Conservation (phyloP, 2,329 filamentous ascomycete genomes). For the Didymella segeticola region DNA sequence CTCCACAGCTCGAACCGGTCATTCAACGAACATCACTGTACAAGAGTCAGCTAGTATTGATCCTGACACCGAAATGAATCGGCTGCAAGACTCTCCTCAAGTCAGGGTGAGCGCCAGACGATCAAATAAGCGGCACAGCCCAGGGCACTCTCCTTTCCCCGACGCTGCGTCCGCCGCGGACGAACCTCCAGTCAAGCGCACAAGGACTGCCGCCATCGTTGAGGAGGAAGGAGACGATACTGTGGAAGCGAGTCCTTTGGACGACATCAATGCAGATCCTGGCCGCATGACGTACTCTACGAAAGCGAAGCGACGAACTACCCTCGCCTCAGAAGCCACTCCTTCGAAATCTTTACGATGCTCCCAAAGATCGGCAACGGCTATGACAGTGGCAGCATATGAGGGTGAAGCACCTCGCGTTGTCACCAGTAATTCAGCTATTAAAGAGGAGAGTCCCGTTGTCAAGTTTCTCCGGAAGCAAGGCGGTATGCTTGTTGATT, state of each 20-base stretch:
- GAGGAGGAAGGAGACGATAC: constrained; percentile 8
- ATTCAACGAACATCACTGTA: constrained; percentile 6
- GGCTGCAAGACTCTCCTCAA: constrained; percentile 5
- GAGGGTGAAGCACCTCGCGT: constrained; percentile 36
- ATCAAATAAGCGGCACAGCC: constrained; percentile 23
- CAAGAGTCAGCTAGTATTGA: background rate
- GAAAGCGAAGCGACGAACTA: constrained; percentile 21
- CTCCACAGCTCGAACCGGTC: constrained; percentile 29
- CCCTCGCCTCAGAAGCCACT: constrained; percentile 9
- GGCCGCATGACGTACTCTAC: constrained; percentile 8
- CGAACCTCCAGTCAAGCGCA: constrained; percentile 25
- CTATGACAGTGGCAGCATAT: constrained; percentile 24
- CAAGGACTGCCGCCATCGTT: constrained; percentile 12
- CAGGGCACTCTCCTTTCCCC: constrained; percentile 1
- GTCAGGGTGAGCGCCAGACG: constrained; percentile 10
- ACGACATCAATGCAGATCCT: constrained; percentile 13
- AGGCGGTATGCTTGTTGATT: constrained; percentile 37
- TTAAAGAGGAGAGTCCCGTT: constrained; percentile 29
- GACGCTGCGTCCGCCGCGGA: background rate
- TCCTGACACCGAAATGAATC: background rate
- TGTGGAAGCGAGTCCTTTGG: constrained; percentile 18
- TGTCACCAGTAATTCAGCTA: constrained; percentile 43
- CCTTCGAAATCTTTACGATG: constrained; percentile 28
- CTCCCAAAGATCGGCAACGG: constrained; percentile 26
- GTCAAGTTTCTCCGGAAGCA: constrained; percentile 47